These are phyloP conservation scores for Piloderma croceum DNA, from an alignment of 768 basidiomycete species.

Conservation along the genomic window DNA sequence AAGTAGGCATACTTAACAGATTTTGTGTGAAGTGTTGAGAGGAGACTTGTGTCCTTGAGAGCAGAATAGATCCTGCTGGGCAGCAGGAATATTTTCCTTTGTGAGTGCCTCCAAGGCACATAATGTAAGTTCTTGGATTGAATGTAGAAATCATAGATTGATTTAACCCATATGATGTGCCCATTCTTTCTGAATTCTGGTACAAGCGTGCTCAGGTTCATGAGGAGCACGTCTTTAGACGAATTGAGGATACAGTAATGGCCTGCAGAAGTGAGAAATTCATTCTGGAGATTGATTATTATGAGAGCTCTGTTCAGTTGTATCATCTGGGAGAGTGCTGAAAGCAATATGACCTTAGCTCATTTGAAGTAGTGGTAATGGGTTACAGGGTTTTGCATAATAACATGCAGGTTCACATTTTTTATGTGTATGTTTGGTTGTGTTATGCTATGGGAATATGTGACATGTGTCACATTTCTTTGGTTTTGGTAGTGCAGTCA, in stretches of 20 bases:
- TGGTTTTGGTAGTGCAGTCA: too few relatives aligned
- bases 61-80: slow-evolving; percentile 21
- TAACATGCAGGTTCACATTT: too few relatives aligned
- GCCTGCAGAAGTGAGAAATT: slow-evolving; percentile 19
- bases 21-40: slow-evolving; percentile 11
- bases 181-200: slow-evolving; percentile 12
- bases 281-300: slow-evolving; percentile 26
- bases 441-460: too few relatives aligned
- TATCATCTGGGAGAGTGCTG: too few relatives aligned
- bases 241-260: slow-evolving; percentile 18
- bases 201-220: slow-evolving; percentile 11
- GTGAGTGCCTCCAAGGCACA: slow-evolving; percentile 19
- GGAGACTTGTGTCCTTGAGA: slow-evolving; percentile 21
- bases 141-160: slow-evolving; percentile 21
- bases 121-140: too few relatives aligned
- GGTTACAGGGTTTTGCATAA: too few relatives aligned
- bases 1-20: slow-evolving; percentile 17
- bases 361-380: too few relatives aligned
- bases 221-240: slow-evolving; percentile 12
- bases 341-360: too few relatives aligned
- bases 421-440: too few relatives aligned
- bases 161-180: slow-evolving; percentile 19
- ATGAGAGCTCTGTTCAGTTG: too few relatives aligned
- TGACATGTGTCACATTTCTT: too few relatives aligned
- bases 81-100: slow-evolving; percentile 21